Conservation (phyloP, 1,284 basidiomycete genomes). For the Puccinia horiana region DNA sequence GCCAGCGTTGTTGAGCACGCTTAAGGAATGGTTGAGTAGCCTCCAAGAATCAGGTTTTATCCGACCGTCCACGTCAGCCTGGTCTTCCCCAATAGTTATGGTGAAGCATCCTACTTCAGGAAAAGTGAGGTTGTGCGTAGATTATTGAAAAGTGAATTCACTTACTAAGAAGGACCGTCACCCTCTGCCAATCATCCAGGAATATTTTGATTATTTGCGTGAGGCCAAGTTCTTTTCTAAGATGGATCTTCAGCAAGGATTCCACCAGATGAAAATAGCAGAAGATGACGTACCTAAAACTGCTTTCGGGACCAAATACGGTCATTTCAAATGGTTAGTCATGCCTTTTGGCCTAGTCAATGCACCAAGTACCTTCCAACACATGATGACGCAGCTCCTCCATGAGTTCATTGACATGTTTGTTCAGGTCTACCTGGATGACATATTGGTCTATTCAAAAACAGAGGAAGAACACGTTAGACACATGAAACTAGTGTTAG, state of each 20-base stretch:
- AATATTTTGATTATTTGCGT: neutral
- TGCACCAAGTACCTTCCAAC: too few species aligned
- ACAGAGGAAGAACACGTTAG: conserved; percentile 25
- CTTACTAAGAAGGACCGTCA: conserved; percentile 15
- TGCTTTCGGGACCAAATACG: too few species aligned
- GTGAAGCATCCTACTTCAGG: neutral
- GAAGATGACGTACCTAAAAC: conserved; percentile 1
- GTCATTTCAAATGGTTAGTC: too few species aligned
- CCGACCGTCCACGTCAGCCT: neutral
- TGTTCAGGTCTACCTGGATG: too few species aligned
- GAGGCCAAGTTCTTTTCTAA: neutral
- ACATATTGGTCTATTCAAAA: conserved; percentile 50
- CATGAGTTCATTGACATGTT: too few species aligned
- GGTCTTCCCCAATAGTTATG: conserved; percentile 2
- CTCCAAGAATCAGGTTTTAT: neutral
- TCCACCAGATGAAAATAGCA: conserved; percentile 7
- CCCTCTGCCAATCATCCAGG: conserved; percentile 11
- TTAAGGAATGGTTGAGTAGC: neutral
- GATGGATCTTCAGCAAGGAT: conserved; percentile 11
- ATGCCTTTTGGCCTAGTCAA: too few species aligned
- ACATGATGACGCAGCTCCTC: too few species aligned
- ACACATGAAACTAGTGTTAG: conserved; percentile 36
- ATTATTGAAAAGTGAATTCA: neutral
- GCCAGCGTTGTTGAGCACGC: neutral
- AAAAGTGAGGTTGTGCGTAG: neutral